phyloP scores from a whole-genome alignment of 495 filamentous ascomycete genomes.

The Parathielavia appendiculata region DNA sequence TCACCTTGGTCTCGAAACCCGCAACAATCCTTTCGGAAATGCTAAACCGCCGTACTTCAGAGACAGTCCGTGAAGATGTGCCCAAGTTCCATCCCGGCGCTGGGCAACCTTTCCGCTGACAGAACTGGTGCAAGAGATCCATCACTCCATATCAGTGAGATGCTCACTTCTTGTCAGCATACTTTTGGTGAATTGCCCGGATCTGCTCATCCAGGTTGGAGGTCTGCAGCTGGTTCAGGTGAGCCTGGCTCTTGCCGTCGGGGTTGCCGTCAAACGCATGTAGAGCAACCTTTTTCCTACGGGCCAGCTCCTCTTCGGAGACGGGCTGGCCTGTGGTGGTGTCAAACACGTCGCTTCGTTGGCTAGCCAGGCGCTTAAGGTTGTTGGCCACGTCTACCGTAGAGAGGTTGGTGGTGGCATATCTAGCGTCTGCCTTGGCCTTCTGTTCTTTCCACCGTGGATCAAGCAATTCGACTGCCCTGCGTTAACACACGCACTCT shows the following conservation, averaged over 20 bases:
- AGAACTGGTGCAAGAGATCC: too few relatives aligned
- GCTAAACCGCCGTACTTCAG: too few relatives aligned
- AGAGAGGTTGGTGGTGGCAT: slow-evolving; percentile 79
- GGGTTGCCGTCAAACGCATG: slow-evolving; percentile 62
- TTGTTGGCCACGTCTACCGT: slow-evolving; percentile 88
- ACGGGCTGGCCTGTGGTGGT: slow-evolving; percentile 59
- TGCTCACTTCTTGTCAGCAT: slow-evolving; percentile 42
- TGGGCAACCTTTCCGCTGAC: too few relatives aligned
- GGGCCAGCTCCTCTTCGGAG: slow-evolving; percentile 66
- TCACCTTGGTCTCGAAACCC: slow-evolving; percentile 1
- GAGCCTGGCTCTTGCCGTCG: slow-evolving; percentile 50
- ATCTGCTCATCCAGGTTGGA: slow-evolving; percentile 71
- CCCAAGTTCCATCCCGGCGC: too few relatives aligned
- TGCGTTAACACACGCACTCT: slow-evolving; percentile 4
- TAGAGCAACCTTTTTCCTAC: slow-evolving; percentile 66
- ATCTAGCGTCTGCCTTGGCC: slow-evolving; percentile 77
- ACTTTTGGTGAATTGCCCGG: slow-evolving; percentile 61
- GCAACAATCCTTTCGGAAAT: too few relatives aligned
- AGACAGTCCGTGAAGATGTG: too few relatives aligned
- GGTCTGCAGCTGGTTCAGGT: slow-evolving; percentile 44
- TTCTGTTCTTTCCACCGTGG: slow-evolving; percentile 95
- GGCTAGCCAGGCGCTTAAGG: slow-evolving; percentile 91
- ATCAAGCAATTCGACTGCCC: slow-evolving; percentile 70
- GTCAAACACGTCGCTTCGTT: slow-evolving; percentile 90
- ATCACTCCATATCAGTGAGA: too few relatives aligned